Conservation (phyloP, 2,329 filamentous ascomycete genomes). For the Dactylonectria estremocensis region DNA sequence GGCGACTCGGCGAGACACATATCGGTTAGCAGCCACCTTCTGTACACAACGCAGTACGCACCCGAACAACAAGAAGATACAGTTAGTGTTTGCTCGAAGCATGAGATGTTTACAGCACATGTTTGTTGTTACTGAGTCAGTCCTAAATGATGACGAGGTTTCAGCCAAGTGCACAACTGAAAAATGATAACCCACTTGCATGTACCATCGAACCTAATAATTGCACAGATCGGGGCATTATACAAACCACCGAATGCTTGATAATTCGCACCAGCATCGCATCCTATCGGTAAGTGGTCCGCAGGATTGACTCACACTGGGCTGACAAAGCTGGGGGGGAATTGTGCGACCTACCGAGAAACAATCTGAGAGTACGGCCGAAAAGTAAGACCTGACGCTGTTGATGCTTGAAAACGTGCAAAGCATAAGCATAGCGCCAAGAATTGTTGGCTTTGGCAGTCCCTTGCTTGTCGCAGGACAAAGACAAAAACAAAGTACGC, state of each 20-base stretch:
- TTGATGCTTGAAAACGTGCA: background rate
- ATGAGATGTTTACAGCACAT: background rate
- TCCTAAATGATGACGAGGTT: background rate
- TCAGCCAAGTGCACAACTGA: background rate
- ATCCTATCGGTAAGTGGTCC: background rate
- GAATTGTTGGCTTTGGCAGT: background rate
- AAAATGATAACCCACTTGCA: background rate
- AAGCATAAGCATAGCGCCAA: conserved; percentile 11
- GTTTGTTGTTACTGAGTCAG: background rate
- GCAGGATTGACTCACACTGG: background rate
- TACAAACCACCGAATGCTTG: conserved; percentile 5
- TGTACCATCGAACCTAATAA: background rate
- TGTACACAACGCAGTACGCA: conserved; percentile 4
- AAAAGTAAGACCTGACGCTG: conserved; percentile 1
- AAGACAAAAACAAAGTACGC: background rate
- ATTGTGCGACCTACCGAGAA: background rate
- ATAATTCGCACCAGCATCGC: background rate
- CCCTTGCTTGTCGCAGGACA: background rate
- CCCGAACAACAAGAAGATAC: background rate
- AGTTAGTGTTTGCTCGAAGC: background rate
- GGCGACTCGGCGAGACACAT: background rate
- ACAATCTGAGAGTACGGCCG: conserved; percentile 8
- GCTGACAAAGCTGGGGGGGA: conserved; percentile 9
- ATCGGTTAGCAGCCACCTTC: background rate
- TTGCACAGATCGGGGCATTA: background rate